These are phyloP conservation scores for Pharnaceum exiguum DNA, from an alignment of 148 eudicot genomes.

Conservation along the genomic window DNA sequence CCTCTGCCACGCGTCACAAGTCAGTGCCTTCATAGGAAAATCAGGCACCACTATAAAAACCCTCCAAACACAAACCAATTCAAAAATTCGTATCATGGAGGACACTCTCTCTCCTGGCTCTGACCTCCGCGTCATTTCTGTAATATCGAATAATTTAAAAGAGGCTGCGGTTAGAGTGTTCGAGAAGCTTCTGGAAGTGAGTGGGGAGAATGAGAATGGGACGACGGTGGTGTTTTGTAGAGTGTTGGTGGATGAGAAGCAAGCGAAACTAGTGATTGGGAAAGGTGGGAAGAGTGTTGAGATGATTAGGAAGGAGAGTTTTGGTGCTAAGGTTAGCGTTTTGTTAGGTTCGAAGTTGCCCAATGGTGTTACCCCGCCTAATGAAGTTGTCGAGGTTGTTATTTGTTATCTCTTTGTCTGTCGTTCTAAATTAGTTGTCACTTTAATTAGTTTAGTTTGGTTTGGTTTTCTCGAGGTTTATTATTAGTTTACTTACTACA, in stretches of 20 bases:
- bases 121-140: constrained; percentile 45
- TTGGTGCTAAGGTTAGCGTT: constrained; percentile 64
- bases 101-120: constrained; percentile 30
- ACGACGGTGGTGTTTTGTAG: constrained; percentile 37
- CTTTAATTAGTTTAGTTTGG: no score
- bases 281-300: constrained; percentile 62
- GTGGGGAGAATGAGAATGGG: constrained; percentile 41
- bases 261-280: constrained; percentile 68
- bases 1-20: constrained; percentile 55
- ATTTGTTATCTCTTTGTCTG: background rate
- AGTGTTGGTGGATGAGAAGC: constrained; percentile 38
- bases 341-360: constrained; percentile 40
- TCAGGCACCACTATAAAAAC: constrained; percentile 55
- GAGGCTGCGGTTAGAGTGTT: constrained; percentile 68
- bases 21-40: constrained; percentile 75
- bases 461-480: no score
- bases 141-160: constrained; percentile 19
- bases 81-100: constrained; percentile 56
- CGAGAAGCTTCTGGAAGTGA: constrained; percentile 66
- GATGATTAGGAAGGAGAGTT: constrained; percentile 57
- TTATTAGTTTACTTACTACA: no score
- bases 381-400: constrained; percentile 57
- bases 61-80: constrained; percentile 44
- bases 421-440: no score
- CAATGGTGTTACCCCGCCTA: constrained; percentile 26